Base-by-base conservation (phyloP, 1,284 basidiomycete genomes). In the Ceratobasidium sp. region DNA sequence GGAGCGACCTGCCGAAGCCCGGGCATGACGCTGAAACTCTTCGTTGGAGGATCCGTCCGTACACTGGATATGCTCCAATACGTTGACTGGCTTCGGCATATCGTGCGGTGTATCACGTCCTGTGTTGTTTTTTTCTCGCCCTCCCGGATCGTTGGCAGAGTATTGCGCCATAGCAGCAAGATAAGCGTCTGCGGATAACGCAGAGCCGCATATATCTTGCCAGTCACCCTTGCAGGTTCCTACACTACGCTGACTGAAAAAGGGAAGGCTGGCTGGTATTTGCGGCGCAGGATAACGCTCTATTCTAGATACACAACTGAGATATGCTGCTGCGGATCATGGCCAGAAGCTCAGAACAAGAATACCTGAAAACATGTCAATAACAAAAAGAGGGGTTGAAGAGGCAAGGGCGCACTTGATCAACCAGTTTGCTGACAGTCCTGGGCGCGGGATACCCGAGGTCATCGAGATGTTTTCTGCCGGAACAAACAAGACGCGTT, bases 341-440 rank as follows among this genome's bases (percentile, higher is more conserved):
- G 49, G 22, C 37, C 66, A 3, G 65, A 69, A 58, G 53, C 71
- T 82, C 81, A 92, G 83, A 91, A 92, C 74, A 90, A 80, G 80
- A 91, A 92, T 76, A 91, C 86, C 90, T 80, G 27, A 1, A 48
- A 71, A 48, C 34, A 16, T 37, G 51, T 48, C 66, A 73, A 29
- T 14, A 61, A 43, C 43, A 39, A 14, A 54, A n/a, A 58, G 29
- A 53, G 43, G 46, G 65, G 39, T n/a, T 16, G n/a, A 41, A 5
- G 19, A 41, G 65, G 22, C 3, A 48, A 13, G n/a, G 58, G 80
- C 82, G 77, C 81, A 94, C 94, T 88, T 96, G 91, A 83, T 98
- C 96, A 75, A 88, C 90, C 75, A 96, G 88, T 85, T 98, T 98
- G 86, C 93, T 95, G 82, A 98, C 87, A n/a, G 94, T 89, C 78